These are phyloP conservation scores for Trametes cingulata DNA, from an alignment of 768 basidiomycete species.

Conservation along the genomic window DNA sequence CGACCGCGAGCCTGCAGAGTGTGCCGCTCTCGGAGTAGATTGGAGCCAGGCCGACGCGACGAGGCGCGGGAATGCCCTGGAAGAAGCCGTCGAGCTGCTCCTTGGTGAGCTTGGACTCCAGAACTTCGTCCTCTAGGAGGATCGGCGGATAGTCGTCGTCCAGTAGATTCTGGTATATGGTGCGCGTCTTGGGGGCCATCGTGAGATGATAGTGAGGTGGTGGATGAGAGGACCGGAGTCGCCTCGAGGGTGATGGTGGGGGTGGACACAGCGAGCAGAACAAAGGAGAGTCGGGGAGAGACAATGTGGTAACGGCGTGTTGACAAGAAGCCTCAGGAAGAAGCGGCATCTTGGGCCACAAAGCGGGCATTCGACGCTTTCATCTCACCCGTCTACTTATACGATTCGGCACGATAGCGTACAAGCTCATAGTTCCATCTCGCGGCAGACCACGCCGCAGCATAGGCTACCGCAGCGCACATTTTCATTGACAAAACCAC, in stretches of 20 bases:
- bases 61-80: constrained; percentile 18
- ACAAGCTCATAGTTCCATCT: neutral
- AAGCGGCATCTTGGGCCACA: constrained; percentile 12
- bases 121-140: constrained; percentile 21
- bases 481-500: neutral
- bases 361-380: neutral
- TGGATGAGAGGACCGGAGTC: constrained; percentile 21
- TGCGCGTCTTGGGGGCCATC: constrained; percentile 10
- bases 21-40: constrained; percentile 46
- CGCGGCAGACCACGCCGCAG: constrained; percentile 7
- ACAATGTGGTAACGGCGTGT: constrained; percentile 29
- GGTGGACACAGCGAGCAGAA: constrained; percentile 22
- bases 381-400: constrained; percentile 1
- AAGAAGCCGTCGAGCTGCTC: constrained; percentile 22
- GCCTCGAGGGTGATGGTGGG: constrained; percentile 31
- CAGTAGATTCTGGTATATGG: constrained; percentile 29
- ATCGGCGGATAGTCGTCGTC: constrained; percentile 27
- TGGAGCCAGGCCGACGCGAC: constrained; percentile 49
- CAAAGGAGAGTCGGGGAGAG: constrained; percentile 16
- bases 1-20: constrained; percentile 49
- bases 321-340: constrained; percentile 21
- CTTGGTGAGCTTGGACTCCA: constrained; percentile 25
- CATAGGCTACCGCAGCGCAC: neutral
- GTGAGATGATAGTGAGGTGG: constrained; percentile 16
- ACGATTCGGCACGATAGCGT: neutral